Conservation (phyloP, 139 green algal genomes). For the Pedinophyceae sp. region DNA sequence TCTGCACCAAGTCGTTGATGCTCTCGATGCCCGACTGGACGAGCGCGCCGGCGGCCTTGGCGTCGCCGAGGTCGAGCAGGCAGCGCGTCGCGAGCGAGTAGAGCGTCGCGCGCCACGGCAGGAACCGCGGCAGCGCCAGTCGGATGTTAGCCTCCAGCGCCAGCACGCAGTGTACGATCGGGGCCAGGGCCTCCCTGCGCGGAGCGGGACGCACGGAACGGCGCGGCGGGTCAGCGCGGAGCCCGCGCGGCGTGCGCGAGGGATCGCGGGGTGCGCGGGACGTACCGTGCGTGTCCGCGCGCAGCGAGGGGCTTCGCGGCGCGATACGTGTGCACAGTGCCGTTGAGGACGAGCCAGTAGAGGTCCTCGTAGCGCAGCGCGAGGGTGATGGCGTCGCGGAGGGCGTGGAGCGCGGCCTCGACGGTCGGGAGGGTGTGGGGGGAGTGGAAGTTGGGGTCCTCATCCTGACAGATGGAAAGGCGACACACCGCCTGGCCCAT, state of each 20-base stretch:
- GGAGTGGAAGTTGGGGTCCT: conserved; percentile 16
- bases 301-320: conserved; percentile 18
- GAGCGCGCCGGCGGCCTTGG: conserved; percentile 3
- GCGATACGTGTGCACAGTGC: conserved; percentile 23
- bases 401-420: conserved; percentile 13
- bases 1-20: conserved; percentile 20
- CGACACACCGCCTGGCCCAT: neutral
- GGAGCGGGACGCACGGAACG: too few relatives aligned
- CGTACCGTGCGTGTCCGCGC: conserved; percentile 19
- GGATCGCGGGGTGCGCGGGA: too few relatives aligned
- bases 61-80: neutral
- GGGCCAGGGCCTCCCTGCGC: conserved; percentile 27
- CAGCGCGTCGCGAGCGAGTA: conserved; percentile 9
- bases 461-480: neutral
- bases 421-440: conserved; percentile 16
- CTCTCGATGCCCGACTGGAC: conserved; percentile 16
- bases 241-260: too few relatives aligned
- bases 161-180: conserved; percentile 26
- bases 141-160: conserved; percentile 26
- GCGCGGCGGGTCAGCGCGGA: too few relatives aligned
- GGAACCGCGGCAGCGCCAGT: conserved; percentile 22
- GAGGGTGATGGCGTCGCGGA: conserved; percentile 16
- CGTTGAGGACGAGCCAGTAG: conserved; percentile 36
- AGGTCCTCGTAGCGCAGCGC: conserved; percentile 23
- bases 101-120: conserved; percentile 33